phyloP scores from a whole-genome alignment of 2,329 filamentous ascomycete genomes.

The Diaporthe ampelina region DNA sequence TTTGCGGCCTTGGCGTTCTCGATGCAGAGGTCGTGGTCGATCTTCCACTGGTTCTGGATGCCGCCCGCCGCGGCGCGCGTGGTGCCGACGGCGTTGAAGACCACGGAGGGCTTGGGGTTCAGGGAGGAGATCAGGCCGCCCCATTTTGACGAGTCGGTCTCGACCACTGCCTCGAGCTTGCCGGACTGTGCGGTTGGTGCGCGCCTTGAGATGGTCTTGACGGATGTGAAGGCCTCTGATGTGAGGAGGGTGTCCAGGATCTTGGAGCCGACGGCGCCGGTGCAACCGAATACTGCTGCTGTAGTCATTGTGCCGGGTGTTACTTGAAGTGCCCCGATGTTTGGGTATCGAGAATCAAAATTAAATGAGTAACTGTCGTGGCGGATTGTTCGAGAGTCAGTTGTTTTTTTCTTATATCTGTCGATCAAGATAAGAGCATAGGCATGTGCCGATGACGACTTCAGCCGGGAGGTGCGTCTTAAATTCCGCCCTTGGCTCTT shows the following conservation, averaged over 20 bases:
- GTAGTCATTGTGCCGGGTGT: constrained; percentile 56
- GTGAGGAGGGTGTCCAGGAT: constrained; percentile 78
- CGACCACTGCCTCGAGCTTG: constrained; percentile 77
- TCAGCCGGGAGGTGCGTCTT: neutral
- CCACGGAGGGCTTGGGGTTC: constrained; percentile 69
- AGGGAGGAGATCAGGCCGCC: constrained; percentile 68
- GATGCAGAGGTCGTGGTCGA: constrained; percentile 90
- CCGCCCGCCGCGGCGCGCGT: constrained; percentile 82
- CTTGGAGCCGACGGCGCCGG: constrained; percentile 78
- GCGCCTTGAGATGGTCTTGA: constrained; percentile 77
- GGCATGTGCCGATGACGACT: constrained; percentile 26
- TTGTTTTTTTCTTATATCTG: neutral
- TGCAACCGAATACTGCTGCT: constrained; percentile 72
- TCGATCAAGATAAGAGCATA: neutral
- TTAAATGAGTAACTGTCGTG: neutral
- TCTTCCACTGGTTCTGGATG: constrained; percentile 84
- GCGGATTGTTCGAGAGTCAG: neutral
- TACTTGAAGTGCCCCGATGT: neutral
- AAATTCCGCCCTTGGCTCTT: neutral
- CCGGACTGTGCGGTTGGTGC: constrained; percentile 66
- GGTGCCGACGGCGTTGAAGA: constrained; percentile 86
- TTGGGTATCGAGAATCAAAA: neutral
- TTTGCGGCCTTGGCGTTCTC: constrained; percentile 83
- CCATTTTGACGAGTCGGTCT: constrained; percentile 80
- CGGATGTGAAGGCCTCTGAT: constrained; percentile 62